A percentile compares a stretch with the other conserved stretches of the same genome.
Evolutionary conservation across 345 rosid genomes (phyloP).

Genomic region (Theobroma cacao): DNA sequence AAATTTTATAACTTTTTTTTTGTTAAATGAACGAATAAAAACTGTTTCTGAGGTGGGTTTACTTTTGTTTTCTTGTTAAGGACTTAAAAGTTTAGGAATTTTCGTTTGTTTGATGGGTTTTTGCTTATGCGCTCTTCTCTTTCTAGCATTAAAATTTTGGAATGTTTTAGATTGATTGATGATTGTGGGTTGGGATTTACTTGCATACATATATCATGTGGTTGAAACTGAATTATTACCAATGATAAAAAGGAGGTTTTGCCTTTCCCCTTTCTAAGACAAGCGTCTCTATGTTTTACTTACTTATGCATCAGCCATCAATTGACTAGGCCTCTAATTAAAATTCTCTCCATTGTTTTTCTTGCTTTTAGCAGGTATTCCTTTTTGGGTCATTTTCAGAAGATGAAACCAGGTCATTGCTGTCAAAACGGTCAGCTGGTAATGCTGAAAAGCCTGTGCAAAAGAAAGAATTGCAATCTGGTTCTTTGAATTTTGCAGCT

Average conservation of each 20-base stretch:
- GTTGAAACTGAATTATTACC: neutral
- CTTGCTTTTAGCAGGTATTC: slow-evolving; percentile 39
- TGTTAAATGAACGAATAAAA: neutral
- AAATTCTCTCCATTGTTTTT: neutral
- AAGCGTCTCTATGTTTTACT: neutral
- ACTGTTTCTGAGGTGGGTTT: neutral
- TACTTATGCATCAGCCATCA: neutral
- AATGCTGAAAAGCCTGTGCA: slow-evolving; percentile 39
- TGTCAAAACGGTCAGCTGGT: slow-evolving; percentile 38
- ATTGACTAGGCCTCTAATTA: neutral
- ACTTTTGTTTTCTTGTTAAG: slow-evolving; percentile 5
- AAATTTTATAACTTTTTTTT: neutral
- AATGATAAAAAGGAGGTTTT: neutral
- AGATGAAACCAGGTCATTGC: slow-evolving; percentile 70
- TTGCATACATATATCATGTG: neutral
- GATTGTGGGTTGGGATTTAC: neutral
- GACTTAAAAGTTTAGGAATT: neutral
- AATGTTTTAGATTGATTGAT: neutral
- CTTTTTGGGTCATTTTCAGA: slow-evolving; percentile 92
- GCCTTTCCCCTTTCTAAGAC: neutral
- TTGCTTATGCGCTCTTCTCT: neutral
- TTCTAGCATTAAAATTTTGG: neutral
- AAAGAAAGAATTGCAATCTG: slow-evolving; percentile 47
- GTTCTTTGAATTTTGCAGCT: slow-evolving; percentile 41
- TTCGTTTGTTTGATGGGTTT: neutral